Conservation (phyloP, 768 basidiomycete genomes). For the Naematelia encephala region DNA sequence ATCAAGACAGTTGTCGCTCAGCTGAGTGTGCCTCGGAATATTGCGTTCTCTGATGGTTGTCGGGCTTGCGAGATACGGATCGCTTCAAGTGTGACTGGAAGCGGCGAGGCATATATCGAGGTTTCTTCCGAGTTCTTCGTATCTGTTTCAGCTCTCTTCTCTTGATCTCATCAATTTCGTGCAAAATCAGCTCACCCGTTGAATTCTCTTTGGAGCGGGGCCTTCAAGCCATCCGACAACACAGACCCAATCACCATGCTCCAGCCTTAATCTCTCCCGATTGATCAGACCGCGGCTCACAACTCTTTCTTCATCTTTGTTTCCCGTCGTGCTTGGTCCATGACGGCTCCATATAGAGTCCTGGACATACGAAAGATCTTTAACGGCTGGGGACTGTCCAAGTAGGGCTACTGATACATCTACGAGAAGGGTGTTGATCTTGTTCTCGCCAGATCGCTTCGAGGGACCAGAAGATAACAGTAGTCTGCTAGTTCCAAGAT, state of each 20-base stretch:
- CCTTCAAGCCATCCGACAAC: constrained; percentile 43
- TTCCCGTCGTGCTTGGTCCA: background rate
- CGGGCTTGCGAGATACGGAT: constrained; percentile 31
- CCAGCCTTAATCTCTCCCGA: constrained; percentile 24
- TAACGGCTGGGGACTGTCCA: constrained; percentile 22
- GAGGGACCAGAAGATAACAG: constrained; percentile 15
- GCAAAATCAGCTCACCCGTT: too few relatives aligned
- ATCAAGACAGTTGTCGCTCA: background rate
- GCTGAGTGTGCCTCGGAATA: constrained; percentile 17
- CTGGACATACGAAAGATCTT: constrained; percentile 10
- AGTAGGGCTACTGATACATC: constrained; percentile 29
- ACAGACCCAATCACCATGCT: constrained; percentile 30
- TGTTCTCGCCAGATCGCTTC: background rate
- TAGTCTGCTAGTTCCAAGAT: constrained; percentile 19
- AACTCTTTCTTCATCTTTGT: background rate
- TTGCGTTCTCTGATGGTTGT: constrained; percentile 14
- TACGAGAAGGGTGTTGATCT: constrained; percentile 22
- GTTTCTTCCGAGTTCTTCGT: constrained; percentile 1
- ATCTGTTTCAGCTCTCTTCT: background rate
- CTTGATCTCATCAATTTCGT: background rate
- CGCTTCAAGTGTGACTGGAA: constrained; percentile 32
- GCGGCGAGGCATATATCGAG: constrained; percentile 16
- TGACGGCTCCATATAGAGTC: background rate
- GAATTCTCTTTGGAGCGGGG: constrained; percentile 10
- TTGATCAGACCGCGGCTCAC: constrained; percentile 1